Conservation (phyloP, 2,329 filamentous ascomycete species). For the Sporothrix variecibatus region DNA sequence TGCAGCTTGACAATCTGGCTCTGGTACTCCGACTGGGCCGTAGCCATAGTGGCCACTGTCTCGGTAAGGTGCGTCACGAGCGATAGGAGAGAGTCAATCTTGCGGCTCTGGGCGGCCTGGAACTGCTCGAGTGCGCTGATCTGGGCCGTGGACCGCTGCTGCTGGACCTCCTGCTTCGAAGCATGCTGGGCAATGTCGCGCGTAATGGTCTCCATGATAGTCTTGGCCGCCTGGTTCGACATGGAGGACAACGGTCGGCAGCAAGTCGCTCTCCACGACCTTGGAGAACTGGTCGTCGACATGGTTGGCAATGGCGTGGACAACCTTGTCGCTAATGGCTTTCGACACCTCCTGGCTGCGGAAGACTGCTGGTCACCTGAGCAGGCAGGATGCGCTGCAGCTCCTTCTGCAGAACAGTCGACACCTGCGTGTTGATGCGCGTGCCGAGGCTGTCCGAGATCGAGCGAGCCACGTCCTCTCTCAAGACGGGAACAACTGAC, state of each 20-base stretch:
- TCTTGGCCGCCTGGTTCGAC: conserved; percentile 66
- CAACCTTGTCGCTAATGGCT: conserved; percentile 70
- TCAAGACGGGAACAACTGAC: conserved; percentile 73
- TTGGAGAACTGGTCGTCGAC: conserved; percentile 70
- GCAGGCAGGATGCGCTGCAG: conserved; percentile 69
- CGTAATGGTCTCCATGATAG: conserved; percentile 51
- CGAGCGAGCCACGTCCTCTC: conserved; percentile 65
- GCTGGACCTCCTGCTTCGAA: conserved; percentile 53
- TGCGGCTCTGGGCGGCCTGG: conserved; percentile 57
- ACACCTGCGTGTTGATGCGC: conserved; percentile 66
- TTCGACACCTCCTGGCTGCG: conserved; percentile 74
- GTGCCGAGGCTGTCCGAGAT: conserved; percentile 72
- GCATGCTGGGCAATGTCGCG: conserved; percentile 9
- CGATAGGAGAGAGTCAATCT: conserved; percentile 72
- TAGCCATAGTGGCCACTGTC: conserved; percentile 69
- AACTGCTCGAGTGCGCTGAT: conserved; percentile 53
- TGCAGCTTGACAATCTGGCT: conserved; percentile 61
- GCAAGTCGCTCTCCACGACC: conserved; percentile 63
- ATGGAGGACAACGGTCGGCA: conserved; percentile 69
- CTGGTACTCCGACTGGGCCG: conserved; percentile 69
- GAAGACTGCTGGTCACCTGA: conserved; percentile 66
- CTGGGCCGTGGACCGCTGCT: conserved; percentile 59
- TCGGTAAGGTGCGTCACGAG: conserved; percentile 67
- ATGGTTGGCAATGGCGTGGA: conserved; percentile 64
- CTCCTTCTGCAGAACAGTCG: conserved; percentile 70